Percentiles rank a stretch among this genome's conserved stretches.
phyloP scores from a whole-genome alignment of 345 rosid genomes.

The Diplotaxis tenuifolia region DNA sequence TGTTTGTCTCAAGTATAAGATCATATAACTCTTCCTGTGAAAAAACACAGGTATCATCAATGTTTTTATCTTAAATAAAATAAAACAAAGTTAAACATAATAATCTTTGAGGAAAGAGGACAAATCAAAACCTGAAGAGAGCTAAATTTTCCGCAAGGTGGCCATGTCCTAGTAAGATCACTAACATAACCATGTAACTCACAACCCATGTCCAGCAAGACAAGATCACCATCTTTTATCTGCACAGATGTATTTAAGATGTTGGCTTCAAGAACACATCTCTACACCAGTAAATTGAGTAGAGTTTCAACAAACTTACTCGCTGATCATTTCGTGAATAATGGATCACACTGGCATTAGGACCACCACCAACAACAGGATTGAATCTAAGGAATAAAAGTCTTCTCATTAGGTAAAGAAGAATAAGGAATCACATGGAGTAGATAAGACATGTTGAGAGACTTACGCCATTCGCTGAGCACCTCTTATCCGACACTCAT shows the following conservation, averaged over 20 bases:
- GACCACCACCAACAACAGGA: conserved; percentile 96
- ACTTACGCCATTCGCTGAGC: conserved; percentile 98
- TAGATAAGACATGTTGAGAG: conserved; percentile 11
- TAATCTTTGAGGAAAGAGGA: background rate
- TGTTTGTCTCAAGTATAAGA: conserved; percentile 83
- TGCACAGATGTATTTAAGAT: conserved; percentile 36
- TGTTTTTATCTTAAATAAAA: background rate
- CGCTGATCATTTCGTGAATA: conserved; percentile 91
- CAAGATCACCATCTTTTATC: conserved; percentile 84
- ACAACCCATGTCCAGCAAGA: conserved; percentile 96
- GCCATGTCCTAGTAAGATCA: conserved; percentile 97
- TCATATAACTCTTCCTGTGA: conserved; percentile 81
- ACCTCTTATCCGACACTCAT: conserved; percentile 89
- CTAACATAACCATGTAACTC: conserved; percentile 95
- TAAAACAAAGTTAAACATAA: background rate
- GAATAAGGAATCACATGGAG: background rate
- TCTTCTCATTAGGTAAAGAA: conserved; percentile 5
- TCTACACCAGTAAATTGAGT: background rate
- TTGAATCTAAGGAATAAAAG: conserved; percentile 56
- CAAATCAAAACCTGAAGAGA: conserved; percentile 57
- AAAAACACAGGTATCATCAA: background rate
- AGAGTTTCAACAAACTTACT: conserved; percentile 44
- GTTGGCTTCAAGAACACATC: conserved; percentile 23
- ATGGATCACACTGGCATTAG: conserved; percentile 86
- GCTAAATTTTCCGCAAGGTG: conserved; percentile 77